Percentiles rank a stretch among this genome's conserved stretches.
These are phyloP conservation scores for Besnoitia besnoiti DNA, from an alignment of 169 alveolate genomes.

Conservation along the genomic window DNA sequence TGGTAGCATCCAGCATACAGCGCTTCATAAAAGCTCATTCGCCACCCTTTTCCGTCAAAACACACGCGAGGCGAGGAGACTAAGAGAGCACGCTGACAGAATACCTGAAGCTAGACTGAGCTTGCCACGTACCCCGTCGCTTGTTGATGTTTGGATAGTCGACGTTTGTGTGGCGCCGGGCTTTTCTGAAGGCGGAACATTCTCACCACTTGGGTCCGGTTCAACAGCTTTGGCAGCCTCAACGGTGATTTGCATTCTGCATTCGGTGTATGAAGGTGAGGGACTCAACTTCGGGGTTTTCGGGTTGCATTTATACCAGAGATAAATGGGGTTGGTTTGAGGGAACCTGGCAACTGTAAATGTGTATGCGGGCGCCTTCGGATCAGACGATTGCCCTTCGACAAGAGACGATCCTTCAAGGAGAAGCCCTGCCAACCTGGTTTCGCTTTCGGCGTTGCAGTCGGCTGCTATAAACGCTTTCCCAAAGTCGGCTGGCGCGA, in stretches of 20 bases:
- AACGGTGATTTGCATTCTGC: not conserved
- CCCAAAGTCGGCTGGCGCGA: not conserved
- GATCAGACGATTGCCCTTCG: not conserved
- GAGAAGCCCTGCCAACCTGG: not conserved
- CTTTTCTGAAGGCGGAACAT: no score
- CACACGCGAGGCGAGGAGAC: no score
- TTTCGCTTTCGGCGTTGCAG: not conserved
- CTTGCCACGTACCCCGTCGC: not conserved
- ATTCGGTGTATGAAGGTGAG: no score
- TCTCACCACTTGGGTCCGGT: not conserved
- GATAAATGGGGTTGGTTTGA: not conserved
- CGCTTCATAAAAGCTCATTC: no score
- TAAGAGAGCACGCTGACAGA: no score
- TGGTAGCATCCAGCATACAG: no score
- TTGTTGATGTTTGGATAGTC: not conserved
- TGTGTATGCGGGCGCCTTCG: not conserved
- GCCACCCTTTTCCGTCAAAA: no score
- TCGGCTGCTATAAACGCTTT: not conserved
- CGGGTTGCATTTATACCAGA: not conserved
- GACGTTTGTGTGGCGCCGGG: not conserved
- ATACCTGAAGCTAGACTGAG: no score
- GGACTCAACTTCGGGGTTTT: no score
- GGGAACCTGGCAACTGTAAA: not conserved
- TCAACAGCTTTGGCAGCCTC: not conserved
- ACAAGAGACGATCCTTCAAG: not conserved